These are phyloP conservation scores for Quercus bicolor DNA, from an alignment of 306 rosid genomes.

Conservation along the genomic window DNA sequence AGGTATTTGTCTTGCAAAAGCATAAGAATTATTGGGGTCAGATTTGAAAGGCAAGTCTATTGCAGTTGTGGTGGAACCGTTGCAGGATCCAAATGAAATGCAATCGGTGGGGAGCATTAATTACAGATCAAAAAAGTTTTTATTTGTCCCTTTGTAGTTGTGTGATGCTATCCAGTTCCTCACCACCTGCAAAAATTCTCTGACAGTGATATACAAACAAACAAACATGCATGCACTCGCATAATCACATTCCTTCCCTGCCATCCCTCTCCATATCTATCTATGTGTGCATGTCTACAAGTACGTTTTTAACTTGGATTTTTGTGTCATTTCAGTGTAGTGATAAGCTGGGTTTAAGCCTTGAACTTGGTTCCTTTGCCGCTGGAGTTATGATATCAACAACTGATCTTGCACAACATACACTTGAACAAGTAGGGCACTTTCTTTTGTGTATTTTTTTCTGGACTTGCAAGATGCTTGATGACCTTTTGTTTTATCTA, in stretches of 20 bases:
- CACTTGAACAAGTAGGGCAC: conserved; percentile 76
- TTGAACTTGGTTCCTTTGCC: conserved; percentile 97
- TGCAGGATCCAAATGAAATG: too few species aligned
- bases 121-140: neutral
- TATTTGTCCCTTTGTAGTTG: conserved; percentile 14
- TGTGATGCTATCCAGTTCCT: conserved; percentile 14
- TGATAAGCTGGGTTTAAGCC: conserved; percentile 95
- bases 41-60: too few species aligned
- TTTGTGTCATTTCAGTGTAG: conserved; percentile 75
- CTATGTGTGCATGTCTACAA: conserved; percentile 17
- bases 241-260: neutral
- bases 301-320: conserved; percentile 18
- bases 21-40: too few species aligned
- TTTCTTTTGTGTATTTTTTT: conserved; percentile 14
- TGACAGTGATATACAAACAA: neutral
- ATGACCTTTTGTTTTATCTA: conserved; percentile 14
- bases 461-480: conserved; percentile 23
- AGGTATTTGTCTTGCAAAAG: too few species aligned
- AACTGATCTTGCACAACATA: conserved; percentile 97
- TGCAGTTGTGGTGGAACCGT: too few species aligned
- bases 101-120: too few species aligned
- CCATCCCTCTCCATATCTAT: neutral
- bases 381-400: conserved; percentile 99
- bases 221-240: conserved; percentile 1
- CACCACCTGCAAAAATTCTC: neutral